These are phyloP conservation scores for Exobasidium cylindrosporum DNA, from an alignment of 1,284 basidiomycete species.

Conservation along the genomic window DNA sequence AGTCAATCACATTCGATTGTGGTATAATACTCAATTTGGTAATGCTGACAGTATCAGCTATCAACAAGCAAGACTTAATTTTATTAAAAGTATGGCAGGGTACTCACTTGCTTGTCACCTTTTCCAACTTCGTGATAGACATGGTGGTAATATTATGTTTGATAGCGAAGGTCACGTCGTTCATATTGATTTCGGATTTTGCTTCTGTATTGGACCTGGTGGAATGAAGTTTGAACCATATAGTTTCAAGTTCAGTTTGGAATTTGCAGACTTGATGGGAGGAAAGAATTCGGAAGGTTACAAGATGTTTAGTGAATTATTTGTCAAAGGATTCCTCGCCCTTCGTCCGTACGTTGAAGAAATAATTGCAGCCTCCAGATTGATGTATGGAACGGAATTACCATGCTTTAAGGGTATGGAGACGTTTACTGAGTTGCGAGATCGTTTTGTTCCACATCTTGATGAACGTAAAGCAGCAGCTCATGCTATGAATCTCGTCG, in stretches of 20 bases:
- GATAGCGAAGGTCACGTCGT: constrained; percentile 93
- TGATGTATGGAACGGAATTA: constrained; percentile 92
- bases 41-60: constrained; percentile 82
- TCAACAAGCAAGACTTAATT: constrained; percentile 89
- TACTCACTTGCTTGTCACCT: constrained; percentile 99
- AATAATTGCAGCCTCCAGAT: constrained; percentile 77
- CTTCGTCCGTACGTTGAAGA: constrained; percentile 86
- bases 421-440: constrained; percentile 73
- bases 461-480: constrained; percentile 88
- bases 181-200: constrained; percentile 95
- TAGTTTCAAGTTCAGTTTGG: constrained; percentile 96
- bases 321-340: constrained; percentile 92
- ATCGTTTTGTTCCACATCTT: constrained; percentile 79
- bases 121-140: constrained; percentile 92
- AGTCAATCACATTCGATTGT: constrained; percentile 90
- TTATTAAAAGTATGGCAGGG: constrained; percentile 98
- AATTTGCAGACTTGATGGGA: constrained; percentile 98
- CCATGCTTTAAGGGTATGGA: constrained; percentile 89
- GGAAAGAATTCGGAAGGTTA: constrained; percentile 90
- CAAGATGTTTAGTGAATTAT: constrained; percentile 85
- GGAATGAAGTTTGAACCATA: constrained; percentile 56
- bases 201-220: constrained; percentile 81
- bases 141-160: constrained; percentile 99
- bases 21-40: constrained; percentile 94
- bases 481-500: constrained; percentile 77